Conservation (phyloP, 2,329 filamentous ascomycete genomes). For the Neocatenulostroma microsporum region DNA sequence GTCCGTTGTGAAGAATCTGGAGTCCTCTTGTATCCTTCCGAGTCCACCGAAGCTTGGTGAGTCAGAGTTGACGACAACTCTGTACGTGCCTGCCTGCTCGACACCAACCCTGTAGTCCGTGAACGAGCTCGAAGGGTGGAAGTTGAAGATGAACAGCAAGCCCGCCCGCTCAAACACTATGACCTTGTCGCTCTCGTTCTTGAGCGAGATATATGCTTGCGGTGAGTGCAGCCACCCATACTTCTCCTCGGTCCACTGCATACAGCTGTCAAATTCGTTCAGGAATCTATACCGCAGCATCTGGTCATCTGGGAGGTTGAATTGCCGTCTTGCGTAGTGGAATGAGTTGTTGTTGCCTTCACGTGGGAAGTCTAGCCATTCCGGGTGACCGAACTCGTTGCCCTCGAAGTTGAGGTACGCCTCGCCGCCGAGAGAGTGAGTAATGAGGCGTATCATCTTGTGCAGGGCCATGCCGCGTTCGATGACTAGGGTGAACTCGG, state of each 20-base stretch:
- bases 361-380: constrained; percentile 97
- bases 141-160: constrained; percentile 92
- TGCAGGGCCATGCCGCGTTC: constrained; percentile 86
- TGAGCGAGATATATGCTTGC: constrained; percentile 88
- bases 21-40: constrained; percentile 66
- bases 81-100: constrained; percentile 76
- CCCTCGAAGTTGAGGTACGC: constrained; percentile 98
- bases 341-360: constrained; percentile 51
- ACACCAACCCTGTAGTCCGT: constrained; percentile 89
- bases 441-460: constrained; percentile 95
- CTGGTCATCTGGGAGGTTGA: constrained; percentile 81
- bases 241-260: constrained; percentile 81
- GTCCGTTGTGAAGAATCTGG: constrained; percentile 84
- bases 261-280: constrained; percentile 85
- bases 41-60: constrained; percentile 69
- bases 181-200: constrained; percentile 89
- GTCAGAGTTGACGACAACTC: constrained; percentile 77
- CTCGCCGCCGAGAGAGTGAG: constrained; percentile 84
- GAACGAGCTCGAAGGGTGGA: constrained; percentile 76
- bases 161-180: constrained; percentile 92
- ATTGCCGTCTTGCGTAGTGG: constrained; percentile 60
- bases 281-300: constrained; percentile 84
- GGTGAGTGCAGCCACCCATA: constrained; percentile 82
- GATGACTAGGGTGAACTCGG: constrained; percentile 75
- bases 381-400: constrained; percentile 96